Percentiles rank a stretch among this genome's conserved stretches.
Evolutionary conservation across 106 monocot species (phyloP).

Genomic region (Apostasia shenzhenica): DNA sequence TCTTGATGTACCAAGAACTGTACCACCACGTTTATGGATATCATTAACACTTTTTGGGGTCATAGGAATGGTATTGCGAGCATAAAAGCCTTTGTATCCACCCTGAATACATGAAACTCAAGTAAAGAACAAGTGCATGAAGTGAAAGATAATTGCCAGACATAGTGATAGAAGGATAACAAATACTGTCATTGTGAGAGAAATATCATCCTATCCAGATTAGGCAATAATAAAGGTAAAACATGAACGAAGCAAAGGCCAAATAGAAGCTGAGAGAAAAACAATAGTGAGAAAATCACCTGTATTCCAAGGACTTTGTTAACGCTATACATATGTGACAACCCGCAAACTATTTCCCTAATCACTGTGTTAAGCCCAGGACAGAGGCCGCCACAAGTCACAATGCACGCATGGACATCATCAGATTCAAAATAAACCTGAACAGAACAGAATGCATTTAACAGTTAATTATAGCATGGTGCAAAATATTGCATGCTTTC

Average conservation of each 20-base stretch:
- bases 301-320: slow-evolving; percentile 60
- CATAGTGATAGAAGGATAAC: background rate
- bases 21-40: slow-evolving; percentile 85
- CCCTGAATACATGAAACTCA: slow-evolving; percentile 26
- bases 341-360: slow-evolving; percentile 80
- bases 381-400: slow-evolving; percentile 88
- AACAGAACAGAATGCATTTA: slow-evolving; percentile 2
- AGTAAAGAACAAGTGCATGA: background rate
- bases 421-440: slow-evolving; percentile 77
- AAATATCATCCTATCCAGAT: too few relatives aligned
- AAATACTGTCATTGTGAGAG: too few relatives aligned
- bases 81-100: slow-evolving; percentile 78
- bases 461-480: background rate
- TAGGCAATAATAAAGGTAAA: too few relatives aligned
- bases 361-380: slow-evolving; percentile 92
- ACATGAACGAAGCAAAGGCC: too few relatives aligned
- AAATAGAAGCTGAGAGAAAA: too few relatives aligned
- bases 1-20: slow-evolving; percentile 69
- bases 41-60: slow-evolving; percentile 69
- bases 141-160: background rate
- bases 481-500: background rate
- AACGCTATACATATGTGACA: slow-evolving; percentile 73
- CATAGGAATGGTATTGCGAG: slow-evolving; percentile 52
- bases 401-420: slow-evolving; percentile 82
- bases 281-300: slow-evolving; percentile 23